Conservation (phyloP, 306 rosid species). For the Sophora flavescens region DNA sequence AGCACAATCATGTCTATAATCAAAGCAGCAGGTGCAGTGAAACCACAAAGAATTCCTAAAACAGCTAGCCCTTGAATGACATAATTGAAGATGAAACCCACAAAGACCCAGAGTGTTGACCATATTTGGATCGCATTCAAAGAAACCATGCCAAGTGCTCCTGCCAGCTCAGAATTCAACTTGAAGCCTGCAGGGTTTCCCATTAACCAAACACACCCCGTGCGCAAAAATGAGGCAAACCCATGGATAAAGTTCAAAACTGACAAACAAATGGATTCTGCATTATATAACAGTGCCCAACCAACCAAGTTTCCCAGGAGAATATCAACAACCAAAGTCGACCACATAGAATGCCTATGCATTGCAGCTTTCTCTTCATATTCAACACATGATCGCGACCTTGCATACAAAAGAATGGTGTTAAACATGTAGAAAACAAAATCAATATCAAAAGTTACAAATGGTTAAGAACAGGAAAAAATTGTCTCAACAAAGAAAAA, state of each 20-base stretch:
- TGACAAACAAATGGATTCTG: conserved; percentile 60
- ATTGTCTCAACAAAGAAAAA: conserved; percentile 15
- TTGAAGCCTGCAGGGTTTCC: conserved; percentile 98
- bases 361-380: conserved; percentile 86
- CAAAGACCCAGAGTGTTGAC: conserved; percentile 88
- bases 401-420: conserved; percentile 51
- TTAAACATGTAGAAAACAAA: conserved; percentile 47
- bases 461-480: conserved; percentile 38
- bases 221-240: conserved; percentile 77
- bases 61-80: conserved; percentile 75
- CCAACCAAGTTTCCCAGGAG: conserved; percentile 88
- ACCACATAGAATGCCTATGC: conserved; percentile 88
- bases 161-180: conserved; percentile 88
- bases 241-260: conserved; percentile 68
- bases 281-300: conserved; percentile 67
- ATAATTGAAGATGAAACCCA: conserved; percentile 63
- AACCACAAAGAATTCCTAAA: conserved; percentile 81
- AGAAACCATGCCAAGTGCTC: conserved; percentile 84
- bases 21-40: conserved; percentile 80
- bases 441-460: conserved; percentile 36
- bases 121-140: conserved; percentile 90
- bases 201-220: conserved; percentile 98
- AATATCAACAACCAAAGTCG: conserved; percentile 77
- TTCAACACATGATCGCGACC: conserved; percentile 84
- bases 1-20: conserved; percentile 70